Conservation (phyloP, 2,329 filamentous ascomycete genomes). For the Talaromyces sp. region DNA sequence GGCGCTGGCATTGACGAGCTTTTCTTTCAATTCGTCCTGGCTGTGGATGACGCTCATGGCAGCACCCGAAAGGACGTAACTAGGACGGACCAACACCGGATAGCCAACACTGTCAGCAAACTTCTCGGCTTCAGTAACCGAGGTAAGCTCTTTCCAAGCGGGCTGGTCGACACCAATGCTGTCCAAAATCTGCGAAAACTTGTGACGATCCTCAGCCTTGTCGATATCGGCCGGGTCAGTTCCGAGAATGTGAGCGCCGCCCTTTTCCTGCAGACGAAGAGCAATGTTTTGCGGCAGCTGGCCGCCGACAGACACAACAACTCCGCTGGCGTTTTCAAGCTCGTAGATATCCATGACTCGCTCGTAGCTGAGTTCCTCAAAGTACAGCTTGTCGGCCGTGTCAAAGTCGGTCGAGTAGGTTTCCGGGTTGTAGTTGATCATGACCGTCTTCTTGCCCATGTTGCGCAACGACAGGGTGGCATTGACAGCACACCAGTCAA, state of each 20-base stretch:
- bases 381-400: slow-evolving; percentile 85
- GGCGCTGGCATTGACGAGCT: slow-evolving; percentile 81
- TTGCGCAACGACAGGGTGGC: slow-evolving; percentile 74
- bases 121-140: slow-evolving; percentile 75
- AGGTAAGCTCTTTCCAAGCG: slow-evolving; percentile 95
- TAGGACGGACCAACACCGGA: slow-evolving; percentile 89
- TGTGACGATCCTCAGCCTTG: slow-evolving; percentile 95
- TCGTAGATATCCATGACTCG: slow-evolving; percentile 99
- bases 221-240: slow-evolving; percentile 93
- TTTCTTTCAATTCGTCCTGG: slow-evolving; percentile 85
- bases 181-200: slow-evolving; percentile 96
- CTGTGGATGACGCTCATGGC: slow-evolving; percentile 96
- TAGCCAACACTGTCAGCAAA: slow-evolving; percentile 85
- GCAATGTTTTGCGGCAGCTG: slow-evolving; percentile 98
- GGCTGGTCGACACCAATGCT: slow-evolving; percentile 96
- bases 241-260: slow-evolving; percentile 83
- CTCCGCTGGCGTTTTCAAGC: slow-evolving; percentile 74
- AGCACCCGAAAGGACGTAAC: slow-evolving; percentile 92
- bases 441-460: slow-evolving; percentile 93
- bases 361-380: slow-evolving; percentile 94
- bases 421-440: slow-evolving; percentile 92
- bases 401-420: slow-evolving; percentile 83
- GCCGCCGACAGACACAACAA: slow-evolving; percentile 92
- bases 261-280: slow-evolving; percentile 83
- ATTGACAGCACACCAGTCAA: slow-evolving; percentile 96